phyloP scores from a whole-genome alignment of 345 rosid species.

The Euphorbia peplus region DNA sequence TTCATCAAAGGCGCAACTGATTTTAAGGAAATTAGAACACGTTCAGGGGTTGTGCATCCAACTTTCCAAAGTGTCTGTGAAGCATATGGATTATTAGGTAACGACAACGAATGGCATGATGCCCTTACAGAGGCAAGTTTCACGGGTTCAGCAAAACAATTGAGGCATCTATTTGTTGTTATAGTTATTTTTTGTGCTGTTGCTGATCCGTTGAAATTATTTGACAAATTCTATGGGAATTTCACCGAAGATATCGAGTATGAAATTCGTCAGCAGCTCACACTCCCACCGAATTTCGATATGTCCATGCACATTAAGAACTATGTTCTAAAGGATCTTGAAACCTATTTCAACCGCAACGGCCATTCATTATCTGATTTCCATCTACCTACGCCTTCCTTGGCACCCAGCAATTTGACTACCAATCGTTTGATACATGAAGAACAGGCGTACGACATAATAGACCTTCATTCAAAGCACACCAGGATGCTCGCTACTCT shows the following conservation, averaged over 20 bases:
- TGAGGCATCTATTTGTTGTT: background rate
- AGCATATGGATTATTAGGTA: background rate
- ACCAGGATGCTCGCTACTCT: background rate
- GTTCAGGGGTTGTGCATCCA: rapidly evolving
- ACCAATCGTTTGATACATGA: too few species aligned
- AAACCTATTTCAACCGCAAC: too few species aligned
- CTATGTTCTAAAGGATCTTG: too few species aligned
- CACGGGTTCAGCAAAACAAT: rapidly evolving
- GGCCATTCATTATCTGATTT: too few species aligned
- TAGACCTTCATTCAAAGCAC: too few species aligned
- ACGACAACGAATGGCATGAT: background rate
- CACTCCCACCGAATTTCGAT: too few species aligned
- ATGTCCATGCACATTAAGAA: too few species aligned
- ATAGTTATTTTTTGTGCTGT: background rate
- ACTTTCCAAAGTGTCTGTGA: background rate
- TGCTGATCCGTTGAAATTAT: background rate
- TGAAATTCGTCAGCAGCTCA: background rate
- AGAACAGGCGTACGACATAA: too few species aligned
- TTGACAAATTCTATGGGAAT: background rate
- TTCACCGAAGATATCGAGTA: background rate
- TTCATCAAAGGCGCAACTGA: background rate
- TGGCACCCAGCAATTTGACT: too few species aligned
- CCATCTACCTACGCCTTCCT: too few species aligned
- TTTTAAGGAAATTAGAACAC: background rate
- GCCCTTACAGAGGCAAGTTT: background rate